These are phyloP conservation scores for Phlebiopsis flavidoalba DNA, from an alignment of 768 basidiomycete genomes.

Conservation along the genomic window DNA sequence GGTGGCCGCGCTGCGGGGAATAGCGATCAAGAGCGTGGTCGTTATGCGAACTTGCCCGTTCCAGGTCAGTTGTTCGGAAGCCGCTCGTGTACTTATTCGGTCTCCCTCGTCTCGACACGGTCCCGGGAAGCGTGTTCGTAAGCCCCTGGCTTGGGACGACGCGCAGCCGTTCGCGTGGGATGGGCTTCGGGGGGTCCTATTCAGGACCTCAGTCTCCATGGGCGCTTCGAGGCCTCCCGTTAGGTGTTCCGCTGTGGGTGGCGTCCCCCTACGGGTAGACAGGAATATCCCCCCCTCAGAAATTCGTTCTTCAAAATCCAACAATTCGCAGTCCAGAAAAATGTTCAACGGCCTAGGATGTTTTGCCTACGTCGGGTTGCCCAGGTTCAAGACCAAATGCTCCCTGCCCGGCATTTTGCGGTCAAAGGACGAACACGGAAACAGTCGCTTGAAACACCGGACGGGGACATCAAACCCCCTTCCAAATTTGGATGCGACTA, in stretches of 20 bases:
- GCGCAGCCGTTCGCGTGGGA: too few species aligned
- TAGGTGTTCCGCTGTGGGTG: too few species aligned
- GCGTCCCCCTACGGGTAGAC: too few species aligned
- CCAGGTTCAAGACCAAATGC: neutral
- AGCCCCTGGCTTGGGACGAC: neutral
- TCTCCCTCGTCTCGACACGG: neutral
- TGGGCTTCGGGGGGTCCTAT: too few species aligned
- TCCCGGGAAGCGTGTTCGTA: neutral
- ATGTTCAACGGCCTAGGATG: neutral
- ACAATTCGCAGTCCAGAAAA: neutral
- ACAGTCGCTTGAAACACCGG: too few species aligned
- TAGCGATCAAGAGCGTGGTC: neutral
- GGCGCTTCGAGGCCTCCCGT: too few species aligned
- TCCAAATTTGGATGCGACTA: neutral
- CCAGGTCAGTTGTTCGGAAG: neutral
- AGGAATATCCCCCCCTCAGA: neutral
- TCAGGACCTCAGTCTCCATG: too few species aligned
- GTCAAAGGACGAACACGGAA: too few species aligned
- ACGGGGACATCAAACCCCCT: too few species aligned
- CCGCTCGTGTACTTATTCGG: neutral
- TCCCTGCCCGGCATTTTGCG: too few species aligned
- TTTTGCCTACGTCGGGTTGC: neutral
- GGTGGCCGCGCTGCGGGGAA: neutral
- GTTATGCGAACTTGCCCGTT: neutral
- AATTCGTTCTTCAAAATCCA: neutral